These are phyloP conservation scores for Phaffia tasmanica DNA, from an alignment of 768 basidiomycete genomes.

Conservation along the genomic window DNA sequence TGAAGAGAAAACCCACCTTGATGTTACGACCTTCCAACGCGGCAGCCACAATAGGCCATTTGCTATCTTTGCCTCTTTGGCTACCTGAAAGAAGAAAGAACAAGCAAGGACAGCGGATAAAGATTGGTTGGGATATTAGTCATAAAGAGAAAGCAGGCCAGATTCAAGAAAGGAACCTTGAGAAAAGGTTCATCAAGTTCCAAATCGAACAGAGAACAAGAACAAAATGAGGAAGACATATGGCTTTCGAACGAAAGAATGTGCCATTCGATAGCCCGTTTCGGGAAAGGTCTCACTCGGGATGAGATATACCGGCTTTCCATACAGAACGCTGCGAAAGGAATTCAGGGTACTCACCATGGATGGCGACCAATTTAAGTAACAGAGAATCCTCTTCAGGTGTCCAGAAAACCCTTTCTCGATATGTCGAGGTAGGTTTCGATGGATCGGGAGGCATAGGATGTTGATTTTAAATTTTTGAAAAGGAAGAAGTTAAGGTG, in stretches of 20 bases:
- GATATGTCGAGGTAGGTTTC: conserved; percentile 11
- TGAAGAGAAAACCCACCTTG: conserved; percentile 13
- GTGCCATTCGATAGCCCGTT: neutral
- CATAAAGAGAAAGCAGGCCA: neutral
- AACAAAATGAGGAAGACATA: neutral
- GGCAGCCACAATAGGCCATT: conserved; percentile 25
- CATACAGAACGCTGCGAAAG: neutral
- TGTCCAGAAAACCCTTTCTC: conserved; percentile 25
- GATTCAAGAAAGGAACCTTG: neutral
- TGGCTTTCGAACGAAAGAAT: neutral
- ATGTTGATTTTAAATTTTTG: no score
- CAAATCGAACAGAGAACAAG: neutral
- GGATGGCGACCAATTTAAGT: conserved; percentile 24
- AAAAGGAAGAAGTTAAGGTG: no score
- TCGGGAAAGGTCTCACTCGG: no score
- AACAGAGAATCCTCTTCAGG: conserved; percentile 24
- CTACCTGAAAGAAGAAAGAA: conserved; percentile 8
- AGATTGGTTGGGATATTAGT: neutral
- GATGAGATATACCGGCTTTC: no score
- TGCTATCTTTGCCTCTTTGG: conserved; percentile 23
- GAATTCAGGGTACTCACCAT: conserved; percentile 16
- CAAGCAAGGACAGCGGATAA: neutral
- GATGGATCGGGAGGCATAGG: neutral
- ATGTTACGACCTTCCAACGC: conserved; percentile 26
- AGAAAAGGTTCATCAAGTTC: neutral